Evolutionary conservation across 2,329 filamentous ascomycete genomes (phyloP).

Genomic region (Trichophyton benhamiae): DNA sequence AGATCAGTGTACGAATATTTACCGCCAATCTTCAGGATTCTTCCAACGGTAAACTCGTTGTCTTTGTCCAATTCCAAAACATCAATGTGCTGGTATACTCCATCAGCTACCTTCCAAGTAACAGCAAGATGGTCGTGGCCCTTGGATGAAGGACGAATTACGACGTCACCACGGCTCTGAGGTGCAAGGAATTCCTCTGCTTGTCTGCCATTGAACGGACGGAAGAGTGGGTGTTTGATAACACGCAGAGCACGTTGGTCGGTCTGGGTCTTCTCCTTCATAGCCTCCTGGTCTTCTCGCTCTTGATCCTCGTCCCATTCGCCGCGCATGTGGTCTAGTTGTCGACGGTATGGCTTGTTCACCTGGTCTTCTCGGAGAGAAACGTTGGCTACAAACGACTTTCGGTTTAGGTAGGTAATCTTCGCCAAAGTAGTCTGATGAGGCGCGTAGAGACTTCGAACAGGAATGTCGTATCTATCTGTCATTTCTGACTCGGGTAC

Average conservation of each 20-base stretch:
- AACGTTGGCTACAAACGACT: constrained; percentile 70
- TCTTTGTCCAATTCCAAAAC: constrained; percentile 95
- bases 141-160: constrained; percentile 90
- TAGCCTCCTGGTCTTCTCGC: constrained; percentile 64
- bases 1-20: constrained; percentile 91
- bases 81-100: constrained; percentile 95
- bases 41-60: constrained; percentile 88
- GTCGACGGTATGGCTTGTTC: constrained; percentile 56
- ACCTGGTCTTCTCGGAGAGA: constrained; percentile 73
- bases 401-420: constrained; percentile 75
- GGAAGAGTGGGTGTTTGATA: constrained; percentile 95
- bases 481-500: constrained; percentile 74
- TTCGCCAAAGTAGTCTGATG: constrained; percentile 84
- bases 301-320: constrained; percentile 86
- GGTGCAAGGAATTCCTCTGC: constrained; percentile 87
- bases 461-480: constrained; percentile 52
- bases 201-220: constrained; percentile 79
- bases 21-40: constrained; percentile 69
- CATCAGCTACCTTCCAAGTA: constrained; percentile 95
- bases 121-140: constrained; percentile 90
- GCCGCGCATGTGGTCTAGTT: constrained; percentile 58
- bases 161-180: constrained; percentile 74
- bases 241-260: constrained; percentile 82
- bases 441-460: constrained; percentile 60
- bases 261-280: constrained; percentile 73